Evolutionary conservation across 176 grass and related monocot species (phyloP).

Genomic region (Raddia distichophylla): DNA sequence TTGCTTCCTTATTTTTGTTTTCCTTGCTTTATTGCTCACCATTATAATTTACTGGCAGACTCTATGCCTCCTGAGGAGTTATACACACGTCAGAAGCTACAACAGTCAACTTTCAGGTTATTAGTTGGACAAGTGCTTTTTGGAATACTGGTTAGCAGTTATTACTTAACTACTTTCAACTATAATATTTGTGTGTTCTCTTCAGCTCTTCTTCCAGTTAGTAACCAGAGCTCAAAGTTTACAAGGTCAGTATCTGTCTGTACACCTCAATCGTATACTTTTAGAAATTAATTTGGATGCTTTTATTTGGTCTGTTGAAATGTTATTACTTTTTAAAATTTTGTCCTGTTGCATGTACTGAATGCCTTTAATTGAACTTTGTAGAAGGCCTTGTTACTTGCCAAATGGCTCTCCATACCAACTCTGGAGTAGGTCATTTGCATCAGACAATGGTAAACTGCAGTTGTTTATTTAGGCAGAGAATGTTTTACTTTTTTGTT

Average conservation of each 20-base stretch:
- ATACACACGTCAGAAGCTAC: constrained; percentile 60
- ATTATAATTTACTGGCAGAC: constrained; percentile 43
- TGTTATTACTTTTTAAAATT: background rate
- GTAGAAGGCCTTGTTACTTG: constrained; percentile 47
- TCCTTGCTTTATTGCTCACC: constrained; percentile 19
- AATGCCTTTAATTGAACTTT: constrained; percentile 28
- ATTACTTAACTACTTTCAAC: background rate
- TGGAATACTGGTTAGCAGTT: constrained; percentile 3
- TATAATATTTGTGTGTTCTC: constrained; percentile 10
- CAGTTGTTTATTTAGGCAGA: background rate
- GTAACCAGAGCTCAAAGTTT: constrained; percentile 42
- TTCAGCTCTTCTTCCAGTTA: constrained; percentile 50
- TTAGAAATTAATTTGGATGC: background rate
- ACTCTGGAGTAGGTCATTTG: constrained; percentile 80
- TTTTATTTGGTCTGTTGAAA: background rate
- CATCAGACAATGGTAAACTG: constrained; percentile 84
- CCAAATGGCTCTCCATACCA: constrained; percentile 68
- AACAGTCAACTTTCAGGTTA: constrained; percentile 79
- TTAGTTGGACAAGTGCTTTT: constrained; percentile 20
- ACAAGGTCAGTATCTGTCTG: constrained; percentile 28
- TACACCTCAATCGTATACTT: background rate
- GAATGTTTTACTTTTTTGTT: constrained; percentile 5
- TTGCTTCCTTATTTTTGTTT: background rate
- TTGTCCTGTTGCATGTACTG: background rate
- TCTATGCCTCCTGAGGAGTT: constrained; percentile 66